Conservation (phyloP, 805 yeast genomes). For the Dipodascopsis uninucleata region DNA sequence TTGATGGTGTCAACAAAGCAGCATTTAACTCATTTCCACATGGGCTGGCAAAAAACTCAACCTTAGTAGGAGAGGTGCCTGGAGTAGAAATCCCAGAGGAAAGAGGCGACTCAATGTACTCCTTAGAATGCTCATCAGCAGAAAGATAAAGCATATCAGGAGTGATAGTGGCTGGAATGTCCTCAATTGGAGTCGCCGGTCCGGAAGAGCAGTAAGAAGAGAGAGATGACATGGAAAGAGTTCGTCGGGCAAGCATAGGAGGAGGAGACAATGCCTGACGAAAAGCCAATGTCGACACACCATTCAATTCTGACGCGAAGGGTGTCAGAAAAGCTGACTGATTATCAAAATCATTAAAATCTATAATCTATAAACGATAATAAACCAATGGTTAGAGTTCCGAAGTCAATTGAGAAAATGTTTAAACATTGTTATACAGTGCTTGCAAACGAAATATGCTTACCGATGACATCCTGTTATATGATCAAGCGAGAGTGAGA, state of each 20-base stretch:
- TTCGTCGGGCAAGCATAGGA: slow-evolving; percentile 15
- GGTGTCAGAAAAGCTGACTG: background rate
- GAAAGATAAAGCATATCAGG: slow-evolving; percentile 22
- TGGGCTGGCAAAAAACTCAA: slow-evolving; percentile 13
- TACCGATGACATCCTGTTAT: no score
- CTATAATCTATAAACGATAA: slow-evolving; percentile 2
- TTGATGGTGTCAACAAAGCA: no score
- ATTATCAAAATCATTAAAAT: slow-evolving; percentile 1
- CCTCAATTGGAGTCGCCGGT: slow-evolving; percentile 23
- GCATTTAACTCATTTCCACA: slow-evolving; percentile 6
- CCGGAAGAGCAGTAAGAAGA: slow-evolving; percentile 19
- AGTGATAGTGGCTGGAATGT: slow-evolving; percentile 22
- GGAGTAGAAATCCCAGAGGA: slow-evolving; percentile 6
- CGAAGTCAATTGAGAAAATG: no score
- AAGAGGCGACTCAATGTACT: slow-evolving; percentile 9
- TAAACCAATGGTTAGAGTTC: no score
- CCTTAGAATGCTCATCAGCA: slow-evolving; percentile 1
- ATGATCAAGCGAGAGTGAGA: no score
- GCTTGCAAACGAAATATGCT: no score
- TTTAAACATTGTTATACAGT: no score
- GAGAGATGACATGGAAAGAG: slow-evolving; percentile 6
- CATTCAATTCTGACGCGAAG: background rate
- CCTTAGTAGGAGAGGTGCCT: slow-evolving; percentile 7
- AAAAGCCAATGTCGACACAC: slow-evolving; percentile 8
- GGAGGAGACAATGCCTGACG: slow-evolving; percentile 20